Evolutionary conservation across 2,329 filamentous ascomycete species (phyloP).

Genomic region (Clarireedia paspali): DNA sequence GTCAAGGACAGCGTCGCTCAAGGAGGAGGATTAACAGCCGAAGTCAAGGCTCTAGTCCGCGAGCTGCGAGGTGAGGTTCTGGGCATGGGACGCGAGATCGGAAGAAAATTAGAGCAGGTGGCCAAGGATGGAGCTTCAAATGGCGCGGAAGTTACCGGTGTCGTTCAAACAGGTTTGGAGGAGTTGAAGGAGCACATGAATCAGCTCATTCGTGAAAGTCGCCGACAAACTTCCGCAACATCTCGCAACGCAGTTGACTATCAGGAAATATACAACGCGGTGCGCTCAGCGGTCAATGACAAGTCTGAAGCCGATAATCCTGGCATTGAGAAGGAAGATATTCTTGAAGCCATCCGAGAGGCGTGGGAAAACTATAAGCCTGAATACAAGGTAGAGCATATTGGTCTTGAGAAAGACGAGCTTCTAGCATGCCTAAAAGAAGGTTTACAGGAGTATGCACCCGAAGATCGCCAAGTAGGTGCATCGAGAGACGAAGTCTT

Average conservation of each 20-base stretch:
- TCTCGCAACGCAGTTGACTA: constrained; percentile 64
- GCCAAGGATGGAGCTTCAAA: constrained; percentile 38
- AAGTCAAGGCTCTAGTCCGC: constrained; percentile 83
- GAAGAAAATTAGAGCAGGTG: constrained; percentile 73
- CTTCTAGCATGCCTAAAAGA: constrained; percentile 80
- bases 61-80: constrained; percentile 88
- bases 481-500: constrained; percentile 80
- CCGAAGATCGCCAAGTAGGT: constrained; percentile 38
- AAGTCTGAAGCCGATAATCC: constrained; percentile 41
- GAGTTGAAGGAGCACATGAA: constrained; percentile 83
- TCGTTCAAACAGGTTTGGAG: constrained; percentile 72
- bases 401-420: constrained; percentile 84
- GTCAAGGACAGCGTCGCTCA: constrained; percentile 90
- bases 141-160: constrained; percentile 55
- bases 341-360: constrained; percentile 78
- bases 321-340: constrained; percentile 66
- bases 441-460: constrained; percentile 68
- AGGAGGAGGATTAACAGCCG: constrained; percentile 79
- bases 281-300: constrained; percentile 65
- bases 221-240: constrained; percentile 59
- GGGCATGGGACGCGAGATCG: constrained; percentile 88
- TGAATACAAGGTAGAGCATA: constrained; percentile 82
- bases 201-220: constrained; percentile 66
- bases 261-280: constrained; percentile 77
- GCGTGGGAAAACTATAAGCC: constrained; percentile 94